These are phyloP conservation scores for Aspergillus aculeatus DNA, from an alignment of 2,329 filamentous ascomycete species.

Conservation along the genomic window DNA sequence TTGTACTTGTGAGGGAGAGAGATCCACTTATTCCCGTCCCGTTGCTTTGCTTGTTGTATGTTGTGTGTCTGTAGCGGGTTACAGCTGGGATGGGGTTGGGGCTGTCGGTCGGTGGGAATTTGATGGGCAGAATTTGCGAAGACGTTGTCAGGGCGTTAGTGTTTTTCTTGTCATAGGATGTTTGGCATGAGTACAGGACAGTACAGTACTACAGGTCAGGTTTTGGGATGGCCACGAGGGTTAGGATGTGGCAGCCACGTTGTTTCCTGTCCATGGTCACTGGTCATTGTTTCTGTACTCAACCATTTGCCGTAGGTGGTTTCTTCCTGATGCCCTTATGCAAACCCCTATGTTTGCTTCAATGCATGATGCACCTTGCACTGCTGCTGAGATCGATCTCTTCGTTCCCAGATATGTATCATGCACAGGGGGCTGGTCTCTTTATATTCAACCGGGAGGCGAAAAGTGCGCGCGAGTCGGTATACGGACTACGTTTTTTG, in stretches of 20 bases:
- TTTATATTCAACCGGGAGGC: neutral
- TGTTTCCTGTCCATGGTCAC: neutral
- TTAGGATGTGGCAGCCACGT: neutral
- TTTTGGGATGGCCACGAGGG: neutral
- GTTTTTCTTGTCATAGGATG: no score
- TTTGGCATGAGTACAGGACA: no score
- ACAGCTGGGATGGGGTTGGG: neutral
- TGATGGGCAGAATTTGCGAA: neutral
- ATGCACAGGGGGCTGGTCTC: neutral
- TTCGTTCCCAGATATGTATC: neutral
- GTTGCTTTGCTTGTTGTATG: neutral
- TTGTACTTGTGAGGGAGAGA: neutral
- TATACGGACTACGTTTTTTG: no score
- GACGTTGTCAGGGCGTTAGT: no score
- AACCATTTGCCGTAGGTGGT: neutral
- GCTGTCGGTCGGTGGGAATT: neutral
- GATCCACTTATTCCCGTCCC: neutral
- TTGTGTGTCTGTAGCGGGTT: neutral
- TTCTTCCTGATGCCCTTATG: neutral
- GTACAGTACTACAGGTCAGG: no score
- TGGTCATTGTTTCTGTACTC: neutral
- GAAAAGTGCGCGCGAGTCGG: neutral
- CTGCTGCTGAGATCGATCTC: neutral
- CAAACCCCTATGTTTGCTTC: neutral
- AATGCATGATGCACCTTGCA: neutral